A percentile compares a stretch with the other conserved stretches of the same genome.
Conservation (phyloP, 2,329 filamentous ascomycete species). For the Teratosphaeria nubilosa region DNA sequence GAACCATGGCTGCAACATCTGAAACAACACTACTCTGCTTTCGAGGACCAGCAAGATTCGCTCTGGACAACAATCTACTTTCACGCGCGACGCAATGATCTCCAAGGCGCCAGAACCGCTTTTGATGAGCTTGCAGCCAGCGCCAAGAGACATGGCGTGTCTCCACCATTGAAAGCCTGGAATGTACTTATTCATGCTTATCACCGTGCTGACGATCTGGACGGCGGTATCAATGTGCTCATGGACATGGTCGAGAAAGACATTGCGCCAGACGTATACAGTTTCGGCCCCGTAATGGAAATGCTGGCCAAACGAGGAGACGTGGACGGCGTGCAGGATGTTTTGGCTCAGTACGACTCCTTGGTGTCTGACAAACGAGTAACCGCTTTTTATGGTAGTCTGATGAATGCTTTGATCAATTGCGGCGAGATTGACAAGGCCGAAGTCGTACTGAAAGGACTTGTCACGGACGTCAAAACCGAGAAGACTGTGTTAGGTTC, state of each 20-base stretch:
- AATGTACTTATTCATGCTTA: conserved; percentile 69
- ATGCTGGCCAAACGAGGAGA: conserved; percentile 64
- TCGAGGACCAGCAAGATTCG: conserved; percentile 9
- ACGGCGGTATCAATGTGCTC: conserved; percentile 56
- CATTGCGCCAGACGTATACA: conserved; percentile 49
- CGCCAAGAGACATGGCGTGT: conserved; percentile 10
- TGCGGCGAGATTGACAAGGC: conserved; percentile 38
- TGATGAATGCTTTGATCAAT: conserved; percentile 53
- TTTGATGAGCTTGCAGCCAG: conserved; percentile 51
- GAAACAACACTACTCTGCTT: conserved; percentile 10
- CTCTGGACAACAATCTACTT: conserved; percentile 53
- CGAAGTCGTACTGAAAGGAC: conserved; percentile 38
- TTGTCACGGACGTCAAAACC: conserved; percentile 21
- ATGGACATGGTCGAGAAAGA: conserved; percentile 43
- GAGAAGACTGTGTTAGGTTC: conserved; percentile 37
- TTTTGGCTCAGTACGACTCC: conserved; percentile 53
- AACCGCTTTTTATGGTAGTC: conserved; percentile 50
- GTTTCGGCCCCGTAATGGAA: conserved; percentile 64
- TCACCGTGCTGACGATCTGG: conserved; percentile 54
- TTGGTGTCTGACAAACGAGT: conserved; percentile 41
- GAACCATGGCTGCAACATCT: conserved; percentile 25
- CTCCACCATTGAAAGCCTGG: conserved; percentile 54
- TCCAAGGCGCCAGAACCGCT: conserved; percentile 46
- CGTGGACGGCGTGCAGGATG: conserved; percentile 53
- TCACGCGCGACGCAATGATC: conserved; percentile 59